Evolutionary conservation across 2,329 filamentous ascomycete genomes (phyloP).

Genomic region (Paecilomyces variotii): DNA sequence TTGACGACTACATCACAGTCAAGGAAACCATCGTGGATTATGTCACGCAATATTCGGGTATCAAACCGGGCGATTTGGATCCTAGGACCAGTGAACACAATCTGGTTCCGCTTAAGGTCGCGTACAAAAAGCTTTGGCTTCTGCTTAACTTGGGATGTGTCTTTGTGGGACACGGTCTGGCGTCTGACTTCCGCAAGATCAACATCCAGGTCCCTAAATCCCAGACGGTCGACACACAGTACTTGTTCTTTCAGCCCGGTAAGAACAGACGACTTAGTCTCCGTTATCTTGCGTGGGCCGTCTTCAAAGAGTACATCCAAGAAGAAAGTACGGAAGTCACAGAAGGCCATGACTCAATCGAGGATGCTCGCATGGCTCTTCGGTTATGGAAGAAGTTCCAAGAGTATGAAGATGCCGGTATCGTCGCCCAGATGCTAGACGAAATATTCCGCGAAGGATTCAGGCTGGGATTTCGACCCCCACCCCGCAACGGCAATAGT

Average conservation of each 20-base stretch:
- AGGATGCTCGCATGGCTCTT: constrained; percentile 85
- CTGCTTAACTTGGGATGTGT: constrained; percentile 87
- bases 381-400: constrained; percentile 84
- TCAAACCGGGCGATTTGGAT: constrained; percentile 77
- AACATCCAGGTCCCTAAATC: constrained; percentile 90
- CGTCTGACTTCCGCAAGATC: constrained; percentile 94
- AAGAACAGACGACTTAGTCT: constrained; percentile 82
- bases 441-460: constrained; percentile 69
- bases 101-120: constrained; percentile 77
- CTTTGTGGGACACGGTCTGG: constrained; percentile 88
- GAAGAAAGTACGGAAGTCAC: constrained; percentile 53
- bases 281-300: constrained; percentile 82
- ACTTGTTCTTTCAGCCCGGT: constrained; percentile 75
- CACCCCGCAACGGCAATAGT: constrained; percentile 32
- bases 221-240: constrained; percentile 90
- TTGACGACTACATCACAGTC: constrained; percentile 94
- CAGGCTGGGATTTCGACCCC: constrained; percentile 52
- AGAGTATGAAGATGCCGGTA: constrained; percentile 79
- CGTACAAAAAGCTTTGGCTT: constrained; percentile 98
- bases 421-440: constrained; percentile 73
- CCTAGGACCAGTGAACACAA: constrained; percentile 70
- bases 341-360: constrained; percentile 76
- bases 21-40: constrained; percentile 91
- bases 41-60: constrained; percentile 87
- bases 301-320: constrained; percentile 92